Percentiles rank a stretch among this genome's conserved stretches.
Evolutionary conservation across 2,329 filamentous ascomycete genomes (phyloP).

Genomic region (Lojkania enalia): DNA sequence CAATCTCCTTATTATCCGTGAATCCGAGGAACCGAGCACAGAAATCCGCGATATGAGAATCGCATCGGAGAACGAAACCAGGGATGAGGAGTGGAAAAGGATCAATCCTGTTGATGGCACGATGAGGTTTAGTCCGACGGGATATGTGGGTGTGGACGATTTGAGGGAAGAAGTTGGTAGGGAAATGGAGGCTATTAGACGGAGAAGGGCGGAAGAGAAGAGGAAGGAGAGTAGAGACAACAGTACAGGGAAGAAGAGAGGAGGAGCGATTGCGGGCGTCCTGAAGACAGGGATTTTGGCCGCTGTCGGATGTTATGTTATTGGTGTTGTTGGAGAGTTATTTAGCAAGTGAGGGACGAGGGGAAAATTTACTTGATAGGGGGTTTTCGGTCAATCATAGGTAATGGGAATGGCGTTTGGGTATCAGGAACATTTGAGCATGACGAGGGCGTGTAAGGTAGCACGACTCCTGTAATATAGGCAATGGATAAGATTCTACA

Average conservation of each 20-base stretch:
- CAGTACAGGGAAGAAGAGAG: constrained; percentile 7
- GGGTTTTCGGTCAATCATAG: no score
- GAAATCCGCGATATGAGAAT: not conserved
- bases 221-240: constrained; percentile 10
- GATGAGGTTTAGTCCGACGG: constrained; percentile 35
- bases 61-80: not conserved
- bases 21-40: constrained; percentile 8
- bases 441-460: no score
- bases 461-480: no score
- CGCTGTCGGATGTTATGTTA: constrained; percentile 34
- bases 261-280: constrained; percentile 24
- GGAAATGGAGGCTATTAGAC: constrained; percentile 4
- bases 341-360: no score
- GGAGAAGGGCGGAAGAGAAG: not conserved
- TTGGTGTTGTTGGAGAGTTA: constrained; percentile 38
- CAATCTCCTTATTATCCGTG: constrained; percentile 37
- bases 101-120: constrained; percentile 45
- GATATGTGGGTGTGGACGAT: constrained; percentile 33
- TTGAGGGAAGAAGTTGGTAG: constrained; percentile 27
- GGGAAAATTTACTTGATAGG: no score
- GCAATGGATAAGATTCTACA: no score
- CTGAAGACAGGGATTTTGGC: constrained; percentile 37
- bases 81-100: not conserved
- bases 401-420: no score
- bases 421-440: no score